Conservation (phyloP, 176 grass and related monocot genomes). For the Avena sativa region DNA sequence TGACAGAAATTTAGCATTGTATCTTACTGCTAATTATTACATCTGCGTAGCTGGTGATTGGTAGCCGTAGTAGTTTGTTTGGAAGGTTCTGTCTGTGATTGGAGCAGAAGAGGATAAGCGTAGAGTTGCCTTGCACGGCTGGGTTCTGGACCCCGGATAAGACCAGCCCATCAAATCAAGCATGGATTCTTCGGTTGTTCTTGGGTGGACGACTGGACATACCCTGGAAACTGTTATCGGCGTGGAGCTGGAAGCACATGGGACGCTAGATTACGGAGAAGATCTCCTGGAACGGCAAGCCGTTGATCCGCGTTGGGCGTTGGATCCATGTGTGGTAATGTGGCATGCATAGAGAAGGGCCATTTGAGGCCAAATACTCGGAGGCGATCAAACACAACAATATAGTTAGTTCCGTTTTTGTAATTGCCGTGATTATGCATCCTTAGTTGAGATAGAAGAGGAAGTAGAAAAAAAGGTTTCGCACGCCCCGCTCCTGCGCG, state of each 20-base stretch:
- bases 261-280: not conserved
- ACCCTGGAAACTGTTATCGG: not conserved
- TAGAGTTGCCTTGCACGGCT: conserved; percentile 1
- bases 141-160: not conserved
- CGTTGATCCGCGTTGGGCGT: not conserved
- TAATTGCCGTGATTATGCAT: no score
- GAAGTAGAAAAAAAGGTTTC: no score
- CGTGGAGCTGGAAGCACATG: not conserved
- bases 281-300: not conserved
- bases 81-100: not conserved
- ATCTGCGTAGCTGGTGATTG: not conserved
- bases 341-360: not conserved
- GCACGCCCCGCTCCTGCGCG: no score
- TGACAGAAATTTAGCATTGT: no score
- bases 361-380: not conserved
- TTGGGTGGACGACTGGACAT: conserved; percentile 14
- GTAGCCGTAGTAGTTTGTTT: not conserved
- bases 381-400: not conserved
- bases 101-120: not conserved
- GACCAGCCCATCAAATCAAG: not conserved
- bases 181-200: not conserved
- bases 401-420: not conserved
- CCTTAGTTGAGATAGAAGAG: no score
- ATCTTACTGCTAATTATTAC: not conserved
- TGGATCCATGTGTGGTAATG: not conserved